A percentile compares a stretch with the other conserved stretches of the same genome.
Evolutionary conservation across 345 rosid genomes (phyloP).

Genomic region (Linum tenue): DNA sequence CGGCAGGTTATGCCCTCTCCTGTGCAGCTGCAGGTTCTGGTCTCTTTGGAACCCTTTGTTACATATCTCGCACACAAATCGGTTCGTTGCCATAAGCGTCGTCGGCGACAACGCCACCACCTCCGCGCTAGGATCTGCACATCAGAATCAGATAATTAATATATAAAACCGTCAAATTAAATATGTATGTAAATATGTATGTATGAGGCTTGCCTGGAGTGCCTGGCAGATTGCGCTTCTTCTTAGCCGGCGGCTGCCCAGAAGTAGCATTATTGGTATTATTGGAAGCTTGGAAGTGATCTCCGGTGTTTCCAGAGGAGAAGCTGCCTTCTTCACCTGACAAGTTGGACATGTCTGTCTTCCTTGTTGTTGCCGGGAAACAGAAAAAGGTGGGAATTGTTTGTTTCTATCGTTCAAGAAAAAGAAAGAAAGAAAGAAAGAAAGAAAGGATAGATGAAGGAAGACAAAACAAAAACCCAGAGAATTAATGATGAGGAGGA

Average conservation of each 20-base stretch:
- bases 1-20: slow-evolving; percentile 71
- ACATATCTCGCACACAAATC: slow-evolving; percentile 71
- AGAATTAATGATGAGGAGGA: no score
- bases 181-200: no score
- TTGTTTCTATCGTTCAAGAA: slow-evolving; percentile 7
- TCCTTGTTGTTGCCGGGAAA: slow-evolving; percentile 6
- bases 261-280: slow-evolving; percentile 25
- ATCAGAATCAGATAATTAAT: background rate
- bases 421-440: slow-evolving; percentile 10
- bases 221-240: slow-evolving; percentile 65
- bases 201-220: slow-evolving; percentile 42
- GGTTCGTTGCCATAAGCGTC: slow-evolving; percentile 62
- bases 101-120: slow-evolving; percentile 65
- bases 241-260: slow-evolving; percentile 41
- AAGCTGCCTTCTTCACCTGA: slow-evolving; percentile 58
- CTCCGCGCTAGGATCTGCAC: slow-evolving; percentile 58
- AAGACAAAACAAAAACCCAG: no score
- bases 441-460: slow-evolving; percentile 14
- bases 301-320: slow-evolving; percentile 55
- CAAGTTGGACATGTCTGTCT: slow-evolving; percentile 43
- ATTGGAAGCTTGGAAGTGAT: slow-evolving; percentile 30
- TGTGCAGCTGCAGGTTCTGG: slow-evolving; percentile 66
- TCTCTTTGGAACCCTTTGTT: slow-evolving; percentile 75
- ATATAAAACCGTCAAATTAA: no score
- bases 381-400: background rate